Evolutionary conservation across 2,329 filamentous ascomycete genomes (phyloP).

Genomic region (Alternaria angustiovoidea): DNA sequence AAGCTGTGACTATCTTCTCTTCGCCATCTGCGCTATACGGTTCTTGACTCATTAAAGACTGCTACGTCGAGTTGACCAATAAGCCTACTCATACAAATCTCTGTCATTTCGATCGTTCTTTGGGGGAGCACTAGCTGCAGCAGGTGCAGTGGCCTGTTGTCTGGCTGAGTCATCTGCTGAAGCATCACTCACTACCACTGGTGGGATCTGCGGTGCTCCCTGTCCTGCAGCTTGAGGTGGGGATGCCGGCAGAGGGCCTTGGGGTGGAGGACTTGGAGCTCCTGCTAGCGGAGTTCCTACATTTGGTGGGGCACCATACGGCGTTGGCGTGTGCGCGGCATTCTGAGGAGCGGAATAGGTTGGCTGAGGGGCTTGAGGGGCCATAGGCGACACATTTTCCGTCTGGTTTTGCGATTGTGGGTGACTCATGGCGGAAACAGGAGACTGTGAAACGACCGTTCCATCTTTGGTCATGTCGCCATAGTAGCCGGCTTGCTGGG

Average conservation of each 20-base stretch:
- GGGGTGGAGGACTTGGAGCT: conserved; percentile 11
- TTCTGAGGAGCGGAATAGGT: conserved; percentile 18
- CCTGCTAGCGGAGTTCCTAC: neutral
- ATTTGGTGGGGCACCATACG: conserved; percentile 1
- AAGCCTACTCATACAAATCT: conserved; percentile 29
- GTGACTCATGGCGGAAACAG: conserved; percentile 8
- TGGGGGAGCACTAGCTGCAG: conserved; percentile 12
- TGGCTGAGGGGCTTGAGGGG: conserved; percentile 24
- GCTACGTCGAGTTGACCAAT: neutral
- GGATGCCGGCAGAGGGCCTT: conserved; percentile 8
- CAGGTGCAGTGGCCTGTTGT: conserved; percentile 4
- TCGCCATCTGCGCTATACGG: neutral
- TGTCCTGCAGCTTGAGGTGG: conserved; percentile 7
- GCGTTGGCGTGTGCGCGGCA: neutral
- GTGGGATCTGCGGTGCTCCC: conserved; percentile 5
- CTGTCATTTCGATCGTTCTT: conserved; percentile 27
- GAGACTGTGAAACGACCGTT: conserved; percentile 17
- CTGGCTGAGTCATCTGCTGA: neutral
- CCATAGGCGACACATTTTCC: conserved; percentile 7
- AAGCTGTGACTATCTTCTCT: neutral
- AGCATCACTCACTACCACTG: conserved; percentile 5
- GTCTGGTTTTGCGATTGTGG: conserved; percentile 12
- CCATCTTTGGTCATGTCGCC: conserved; percentile 23
- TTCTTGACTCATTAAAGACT: neutral
- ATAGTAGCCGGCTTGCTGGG: conserved; percentile 29